Percentiles rank a stretch among this genome's conserved stretches.
phyloP scores from a whole-genome alignment of 2,329 filamentous ascomycete genomes.

The Diaporthe velutina region DNA sequence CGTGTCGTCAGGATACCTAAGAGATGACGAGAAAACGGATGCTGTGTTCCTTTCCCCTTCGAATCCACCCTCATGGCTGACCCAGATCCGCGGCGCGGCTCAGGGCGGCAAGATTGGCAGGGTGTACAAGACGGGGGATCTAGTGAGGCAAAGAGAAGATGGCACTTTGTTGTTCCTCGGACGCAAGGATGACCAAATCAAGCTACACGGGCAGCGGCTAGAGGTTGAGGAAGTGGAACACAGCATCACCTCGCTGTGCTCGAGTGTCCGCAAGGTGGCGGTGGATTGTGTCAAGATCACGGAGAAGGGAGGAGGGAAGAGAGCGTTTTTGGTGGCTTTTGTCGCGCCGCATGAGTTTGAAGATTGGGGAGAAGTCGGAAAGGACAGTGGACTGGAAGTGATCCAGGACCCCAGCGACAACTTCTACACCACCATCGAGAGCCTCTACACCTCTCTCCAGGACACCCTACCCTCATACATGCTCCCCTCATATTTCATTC shows the following conservation, averaged over 20 bases:
- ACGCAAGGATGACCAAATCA: slow-evolving; percentile 50
- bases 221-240: slow-evolving; percentile 31
- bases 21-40: slow-evolving; percentile 52
- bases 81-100: not conserved
- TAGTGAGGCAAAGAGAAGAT: slow-evolving; percentile 56
- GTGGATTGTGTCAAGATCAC: not conserved
- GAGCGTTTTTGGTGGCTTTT: not conserved
- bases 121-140: slow-evolving; percentile 10
- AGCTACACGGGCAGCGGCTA: slow-evolving; percentile 16
- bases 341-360: not conserved
- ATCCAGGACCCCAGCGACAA: not conserved
- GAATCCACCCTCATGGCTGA: not conserved
- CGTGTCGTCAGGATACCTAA: slow-evolving; percentile 59
- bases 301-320: not conserved
- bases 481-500: slow-evolving; percentile 43
- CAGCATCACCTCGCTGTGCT: not conserved
- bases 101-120: not conserved
- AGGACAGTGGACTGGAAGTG: not conserved
- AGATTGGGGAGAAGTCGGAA: not conserved
- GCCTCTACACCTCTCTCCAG: not conserved
- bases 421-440: not conserved
- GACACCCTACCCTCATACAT: slow-evolving; percentile 4
- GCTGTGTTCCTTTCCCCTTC: slow-evolving; percentile 19
- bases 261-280: not conserved
- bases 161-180: slow-evolving; percentile 69